These are phyloP conservation scores for Verticillium albo-atrum DNA, from an alignment of 2,329 filamentous ascomycete genomes.

Conservation along the genomic window DNA sequence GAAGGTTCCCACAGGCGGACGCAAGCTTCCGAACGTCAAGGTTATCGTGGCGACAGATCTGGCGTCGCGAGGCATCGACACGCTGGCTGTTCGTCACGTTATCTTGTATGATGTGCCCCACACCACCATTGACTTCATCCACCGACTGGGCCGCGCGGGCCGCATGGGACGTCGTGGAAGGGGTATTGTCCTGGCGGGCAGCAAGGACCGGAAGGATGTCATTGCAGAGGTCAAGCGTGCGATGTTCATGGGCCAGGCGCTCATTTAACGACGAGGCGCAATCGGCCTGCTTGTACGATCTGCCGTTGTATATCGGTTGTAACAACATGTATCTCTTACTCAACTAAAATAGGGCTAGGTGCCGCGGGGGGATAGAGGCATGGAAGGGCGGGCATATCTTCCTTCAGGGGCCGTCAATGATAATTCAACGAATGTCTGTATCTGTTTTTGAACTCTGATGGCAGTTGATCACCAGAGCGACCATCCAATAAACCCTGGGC, in stretches of 20 bases:
- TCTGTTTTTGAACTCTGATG: neutral
- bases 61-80: constrained; percentile 90
- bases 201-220: constrained; percentile 82
- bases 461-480: neutral
- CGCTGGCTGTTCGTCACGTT: constrained; percentile 83
- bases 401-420: neutral
- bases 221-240: constrained; percentile 88
- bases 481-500: neutral
- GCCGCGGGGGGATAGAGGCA: neutral
- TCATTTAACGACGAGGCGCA: constrained; percentile 48
- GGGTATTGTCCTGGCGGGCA: constrained; percentile 86
- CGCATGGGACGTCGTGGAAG: constrained; percentile 88
- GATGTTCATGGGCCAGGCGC: constrained; percentile 76
- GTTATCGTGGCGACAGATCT: constrained; percentile 94
- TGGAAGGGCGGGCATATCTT: neutral
- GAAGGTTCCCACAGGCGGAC: constrained; percentile 24
- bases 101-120: constrained; percentile 97
- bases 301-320: neutral
- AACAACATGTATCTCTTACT: neutral
- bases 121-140: constrained; percentile 96
- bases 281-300: constrained; percentile 2
- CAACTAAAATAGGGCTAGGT: neutral
- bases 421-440: neutral
- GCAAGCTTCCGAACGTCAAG: constrained; percentile 70
- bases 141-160: constrained; percentile 85